Conservation (phyloP, 2,329 filamentous ascomycete genomes). For the Cordyceps militaris region DNA sequence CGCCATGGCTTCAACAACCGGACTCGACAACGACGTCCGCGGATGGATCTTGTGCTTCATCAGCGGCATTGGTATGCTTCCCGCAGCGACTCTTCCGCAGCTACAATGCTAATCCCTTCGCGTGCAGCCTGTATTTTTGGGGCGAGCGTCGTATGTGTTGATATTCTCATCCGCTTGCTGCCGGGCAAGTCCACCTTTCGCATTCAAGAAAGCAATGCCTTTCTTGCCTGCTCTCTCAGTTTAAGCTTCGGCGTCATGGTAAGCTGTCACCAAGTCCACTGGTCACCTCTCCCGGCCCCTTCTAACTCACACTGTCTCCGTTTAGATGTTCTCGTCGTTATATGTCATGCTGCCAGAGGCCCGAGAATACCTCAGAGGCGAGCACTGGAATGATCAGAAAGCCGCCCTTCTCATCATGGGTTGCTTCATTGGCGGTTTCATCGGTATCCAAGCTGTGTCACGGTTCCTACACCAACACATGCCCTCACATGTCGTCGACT, state of each 20-base stretch:
- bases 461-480: conserved; percentile 65
- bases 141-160: conserved; percentile 79
- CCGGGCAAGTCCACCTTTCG: conserved; percentile 71
- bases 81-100: conserved; percentile 8
- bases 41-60: conserved; percentile 92
- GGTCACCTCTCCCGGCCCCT: background rate
- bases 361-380: conserved; percentile 66
- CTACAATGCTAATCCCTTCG: conserved; percentile 14
- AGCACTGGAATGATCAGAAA: conserved; percentile 56
- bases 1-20: background rate
- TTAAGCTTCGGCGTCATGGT: conserved; percentile 97
- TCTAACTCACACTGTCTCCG: background rate
- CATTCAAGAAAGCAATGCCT: conserved; percentile 83
- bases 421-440: conserved; percentile 64
- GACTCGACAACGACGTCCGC: conserved; percentile 69
- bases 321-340: conserved; percentile 79
- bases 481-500: conserved; percentile 74
- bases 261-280: conserved; percentile 23
- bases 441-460: conserved; percentile 69
- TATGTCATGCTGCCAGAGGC: conserved; percentile 91
- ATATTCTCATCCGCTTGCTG: conserved; percentile 65
- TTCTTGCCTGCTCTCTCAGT: conserved; percentile 81
- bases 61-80: conserved; percentile 58
- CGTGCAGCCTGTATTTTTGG: conserved; percentile 59
- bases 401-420: conserved; percentile 64